These are phyloP conservation scores for Verticillium tricorpus DNA, from an alignment of 2,329 filamentous ascomycete species.

Conservation along the genomic window DNA sequence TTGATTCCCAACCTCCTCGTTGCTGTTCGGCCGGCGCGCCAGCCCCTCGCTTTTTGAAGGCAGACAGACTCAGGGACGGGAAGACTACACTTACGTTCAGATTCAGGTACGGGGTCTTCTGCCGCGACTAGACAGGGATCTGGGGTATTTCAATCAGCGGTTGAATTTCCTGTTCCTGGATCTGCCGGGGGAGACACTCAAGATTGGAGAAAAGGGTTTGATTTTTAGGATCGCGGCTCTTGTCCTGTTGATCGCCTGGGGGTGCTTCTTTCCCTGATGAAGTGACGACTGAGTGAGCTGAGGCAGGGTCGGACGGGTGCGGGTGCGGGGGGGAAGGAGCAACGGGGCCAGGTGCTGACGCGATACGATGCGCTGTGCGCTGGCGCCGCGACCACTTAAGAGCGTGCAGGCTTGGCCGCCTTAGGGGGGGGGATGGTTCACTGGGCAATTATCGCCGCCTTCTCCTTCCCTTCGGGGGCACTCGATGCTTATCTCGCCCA, in stretches of 20 bases:
- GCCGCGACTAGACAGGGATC: background rate
- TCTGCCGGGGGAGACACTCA: slow-evolving; percentile 4
- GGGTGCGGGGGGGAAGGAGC: background rate
- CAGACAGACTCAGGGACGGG: background rate
- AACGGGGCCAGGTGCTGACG: background rate
- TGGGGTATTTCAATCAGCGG: background rate
- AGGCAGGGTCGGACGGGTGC: background rate
- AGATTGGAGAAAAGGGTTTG: slow-evolving; percentile 6
- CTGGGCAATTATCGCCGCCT: background rate
- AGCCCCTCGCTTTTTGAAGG: background rate
- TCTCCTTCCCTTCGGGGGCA: background rate
- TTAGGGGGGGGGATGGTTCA: background rate
- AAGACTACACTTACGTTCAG: background rate
- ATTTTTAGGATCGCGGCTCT: background rate
- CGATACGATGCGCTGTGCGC: background rate
- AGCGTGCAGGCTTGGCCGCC: background rate
- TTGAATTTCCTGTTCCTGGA: background rate
- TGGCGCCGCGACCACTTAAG: background rate
- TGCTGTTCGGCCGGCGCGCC: background rate
- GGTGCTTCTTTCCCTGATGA: background rate
- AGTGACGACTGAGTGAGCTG: background rate
- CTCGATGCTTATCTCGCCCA: background rate
- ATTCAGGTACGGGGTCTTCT: background rate
- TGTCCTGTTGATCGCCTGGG: background rate
- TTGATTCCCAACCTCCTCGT: background rate